These are phyloP conservation scores for Suhomyces emberorum DNA, from an alignment of 805 yeast species.

Conservation along the genomic window DNA sequence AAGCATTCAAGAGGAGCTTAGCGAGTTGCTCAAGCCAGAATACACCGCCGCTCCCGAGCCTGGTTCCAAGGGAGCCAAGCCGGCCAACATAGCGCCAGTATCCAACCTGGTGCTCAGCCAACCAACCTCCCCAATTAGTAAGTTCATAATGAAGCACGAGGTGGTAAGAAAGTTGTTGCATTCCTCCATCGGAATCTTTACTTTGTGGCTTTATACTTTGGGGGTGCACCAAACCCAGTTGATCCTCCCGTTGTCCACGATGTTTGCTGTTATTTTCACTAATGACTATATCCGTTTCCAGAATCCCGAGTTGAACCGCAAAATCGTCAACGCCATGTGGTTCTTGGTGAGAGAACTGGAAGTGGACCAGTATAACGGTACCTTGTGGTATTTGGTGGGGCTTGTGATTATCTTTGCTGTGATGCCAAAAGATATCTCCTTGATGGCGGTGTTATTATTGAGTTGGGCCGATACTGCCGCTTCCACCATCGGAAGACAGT, in stretches of 20 bases:
- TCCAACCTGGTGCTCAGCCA: background rate
- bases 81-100: background rate
- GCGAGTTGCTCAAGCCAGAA: constrained; percentile 1
- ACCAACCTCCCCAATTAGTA: constrained; percentile 9
- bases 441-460: constrained; percentile 72
- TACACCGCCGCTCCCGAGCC: constrained; percentile 3
- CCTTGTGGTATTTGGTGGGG: constrained; percentile 83
- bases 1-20: constrained; percentile 12
- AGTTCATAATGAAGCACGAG: constrained; percentile 73
- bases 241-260: constrained; percentile 54
- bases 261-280: constrained; percentile 53
- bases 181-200: constrained; percentile 81
- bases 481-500: constrained; percentile 84
- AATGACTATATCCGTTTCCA: constrained; percentile 69
- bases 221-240: constrained; percentile 57
- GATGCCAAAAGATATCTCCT: constrained; percentile 76
- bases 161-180: constrained; percentile 86
- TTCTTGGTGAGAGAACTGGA: constrained; percentile 84
- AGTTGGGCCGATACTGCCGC: constrained; percentile 99
- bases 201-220: constrained; percentile 66
- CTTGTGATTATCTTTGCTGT: constrained; percentile 63
- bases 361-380: constrained; percentile 72
- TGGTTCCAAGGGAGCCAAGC: background rate
- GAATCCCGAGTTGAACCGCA: constrained; percentile 57
- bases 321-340: constrained; percentile 68